phyloP scores from a whole-genome alignment of 2,329 filamentous ascomycete genomes.

The Alternaria brassicae region DNA sequence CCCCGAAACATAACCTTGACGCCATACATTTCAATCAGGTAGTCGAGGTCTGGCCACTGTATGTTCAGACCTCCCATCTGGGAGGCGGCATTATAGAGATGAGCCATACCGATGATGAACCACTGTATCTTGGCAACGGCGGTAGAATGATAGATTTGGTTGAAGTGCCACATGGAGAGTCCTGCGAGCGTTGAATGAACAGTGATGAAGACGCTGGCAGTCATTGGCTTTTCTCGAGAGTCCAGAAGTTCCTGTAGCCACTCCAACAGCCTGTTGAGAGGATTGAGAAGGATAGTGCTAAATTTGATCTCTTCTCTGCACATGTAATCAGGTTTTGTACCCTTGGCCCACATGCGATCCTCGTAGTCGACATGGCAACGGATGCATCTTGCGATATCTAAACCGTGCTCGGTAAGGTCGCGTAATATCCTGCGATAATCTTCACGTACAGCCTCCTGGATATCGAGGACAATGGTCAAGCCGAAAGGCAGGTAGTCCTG shows the following conservation, averaged over 20 bases:
- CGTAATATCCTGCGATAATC: conserved; percentile 1
- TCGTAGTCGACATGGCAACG: conserved; percentile 25
- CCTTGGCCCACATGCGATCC: conserved; percentile 22
- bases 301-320: conserved; percentile 22
- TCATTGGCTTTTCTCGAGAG: background rate
- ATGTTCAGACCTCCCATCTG: conserved; percentile 23
- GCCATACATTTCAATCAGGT: conserved; percentile 27
- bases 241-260: conserved; percentile 16
- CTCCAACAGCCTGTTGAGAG: conserved; percentile 8
- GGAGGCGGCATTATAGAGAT: conserved; percentile 31
- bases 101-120: conserved; percentile 23
- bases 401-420: conserved; percentile 15
- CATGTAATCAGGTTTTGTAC: conserved; percentile 30
- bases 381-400: conserved; percentile 15
- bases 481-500: conserved; percentile 25
- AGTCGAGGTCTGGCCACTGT: conserved; percentile 29
- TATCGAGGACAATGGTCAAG: conserved; percentile 22
- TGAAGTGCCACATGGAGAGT: conserved; percentile 17
- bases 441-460: conserved; percentile 9
- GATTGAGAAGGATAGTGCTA: conserved; percentile 18
- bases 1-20: conserved; percentile 23
- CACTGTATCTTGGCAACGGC: conserved; percentile 21
- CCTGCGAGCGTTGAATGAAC: conserved; percentile 23
- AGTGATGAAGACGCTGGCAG: conserved; percentile 13
- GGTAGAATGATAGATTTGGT: conserved; percentile 11